Conservation (phyloP, 805 yeast species). For the Millerozyma acaciae region DNA sequence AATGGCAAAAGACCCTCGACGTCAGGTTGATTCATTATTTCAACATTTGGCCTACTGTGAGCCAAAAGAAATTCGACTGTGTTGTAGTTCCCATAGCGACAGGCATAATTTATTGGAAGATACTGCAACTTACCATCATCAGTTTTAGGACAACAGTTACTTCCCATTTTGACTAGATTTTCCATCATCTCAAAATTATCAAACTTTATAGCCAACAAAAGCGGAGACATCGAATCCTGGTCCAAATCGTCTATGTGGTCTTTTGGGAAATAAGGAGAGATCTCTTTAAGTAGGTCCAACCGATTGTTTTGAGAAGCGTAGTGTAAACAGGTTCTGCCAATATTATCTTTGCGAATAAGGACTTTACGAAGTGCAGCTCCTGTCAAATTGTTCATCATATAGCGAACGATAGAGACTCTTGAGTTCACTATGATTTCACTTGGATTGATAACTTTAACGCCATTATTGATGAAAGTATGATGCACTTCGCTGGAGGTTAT, state of each 20-base stretch:
- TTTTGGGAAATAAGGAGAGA: conserved; percentile 37
- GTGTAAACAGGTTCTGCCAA: conserved; percentile 82
- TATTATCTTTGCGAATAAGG: conserved; percentile 48
- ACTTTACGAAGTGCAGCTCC: conserved; percentile 16
- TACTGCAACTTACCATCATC: conserved; percentile 58
- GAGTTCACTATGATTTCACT: conserved; percentile 36
- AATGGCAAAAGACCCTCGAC: conserved; percentile 88
- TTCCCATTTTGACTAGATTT: conserved; percentile 29
- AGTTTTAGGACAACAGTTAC: conserved; percentile 40
- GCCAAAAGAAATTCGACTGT: conserved; percentile 63
- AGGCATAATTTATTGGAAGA: conserved; percentile 79
- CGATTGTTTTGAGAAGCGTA: conserved; percentile 67
- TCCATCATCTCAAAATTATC: conserved; percentile 47
- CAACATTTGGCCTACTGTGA: conserved; percentile 21
- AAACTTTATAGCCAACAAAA: conserved; percentile 72
- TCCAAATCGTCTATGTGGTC: conserved; percentile 51
- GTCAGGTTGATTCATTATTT: conserved; percentile 50
- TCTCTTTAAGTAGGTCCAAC: conserved; percentile 38
- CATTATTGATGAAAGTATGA: conserved; percentile 40
- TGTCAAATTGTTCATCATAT: conserved; percentile 23
- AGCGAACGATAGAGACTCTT: conserved; percentile 32
- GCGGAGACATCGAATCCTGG: conserved; percentile 76
- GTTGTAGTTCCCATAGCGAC: conserved; percentile 73
- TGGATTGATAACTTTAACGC: conserved; percentile 37
- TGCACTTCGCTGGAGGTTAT: conserved; percentile 31